Evolutionary conservation across 2,329 filamentous ascomycete genomes (phyloP), one percentile per base, ranked within the genome.

Genomic region (Cladophialophora psammophila): DNA sequence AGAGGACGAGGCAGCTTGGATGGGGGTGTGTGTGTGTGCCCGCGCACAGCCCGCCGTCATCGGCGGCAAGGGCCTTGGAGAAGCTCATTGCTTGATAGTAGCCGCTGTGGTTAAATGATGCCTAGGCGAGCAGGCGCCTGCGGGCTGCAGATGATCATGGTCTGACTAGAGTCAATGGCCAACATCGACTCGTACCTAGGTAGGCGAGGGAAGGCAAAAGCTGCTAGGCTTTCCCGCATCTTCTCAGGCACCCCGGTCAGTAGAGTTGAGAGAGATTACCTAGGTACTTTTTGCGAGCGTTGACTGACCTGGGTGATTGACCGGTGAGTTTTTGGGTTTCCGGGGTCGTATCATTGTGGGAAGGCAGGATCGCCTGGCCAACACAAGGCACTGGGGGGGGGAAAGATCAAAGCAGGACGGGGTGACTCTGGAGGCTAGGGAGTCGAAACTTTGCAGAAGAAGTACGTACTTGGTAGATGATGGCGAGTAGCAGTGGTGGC

Each of bases 41-140:
- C 58, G 53, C 59, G 59, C 64, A 52, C 40, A 66, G 45, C 40
- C 53, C 53, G 64, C 59, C 54, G 59, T 66, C 61, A 66, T 66
- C 64, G 54, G 64, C 40, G 35, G 31, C 12, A 34, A 13, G 53
- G 34, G 52, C 38, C 34, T 38, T 60, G 58, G 58, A 45, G 63
- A 40, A 54, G 45, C 64, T 66, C 42, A 60, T 55, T 66, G 64
- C 50, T 40, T 48, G 40, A 32, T 58, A 38, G 54, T 63, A 66
- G 64, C 42, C 64, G 64, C 64, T 58, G 36, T 45, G 54, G 64
- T 63, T 40, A 60, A 65, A 54, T 53, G 26, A 60, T 42, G 10
- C 36, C n/a, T 63, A 59, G 42, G 62, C 54, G 62, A 52, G 42
- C n/a, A 53, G 62, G 62, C 54, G 40, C 31, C 58, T 48, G 42